phyloP scores from a whole-genome alignment of 2,329 filamentous ascomycete genomes.

The Huntiella savannae region DNA sequence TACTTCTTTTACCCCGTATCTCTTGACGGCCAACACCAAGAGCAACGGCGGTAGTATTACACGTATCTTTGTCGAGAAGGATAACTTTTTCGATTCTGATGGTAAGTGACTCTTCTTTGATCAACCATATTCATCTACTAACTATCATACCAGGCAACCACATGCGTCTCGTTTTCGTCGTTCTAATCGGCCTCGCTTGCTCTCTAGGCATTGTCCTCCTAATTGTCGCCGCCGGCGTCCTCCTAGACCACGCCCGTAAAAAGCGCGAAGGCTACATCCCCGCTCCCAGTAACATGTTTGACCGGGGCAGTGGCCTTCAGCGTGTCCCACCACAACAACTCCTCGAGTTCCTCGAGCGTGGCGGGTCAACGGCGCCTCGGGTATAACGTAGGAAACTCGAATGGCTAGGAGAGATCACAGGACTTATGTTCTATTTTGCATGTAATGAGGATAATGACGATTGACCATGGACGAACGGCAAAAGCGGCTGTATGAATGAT shows the following conservation, averaged over 20 bases:
- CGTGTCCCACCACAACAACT: conserved; percentile 43
- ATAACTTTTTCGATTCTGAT: conserved; percentile 50
- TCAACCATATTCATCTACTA: conserved; percentile 9
- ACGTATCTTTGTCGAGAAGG: conserved; percentile 64
- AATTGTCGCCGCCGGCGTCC: conserved; percentile 54
- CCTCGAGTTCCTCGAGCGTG: conserved; percentile 31
- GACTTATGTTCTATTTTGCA: not conserved
- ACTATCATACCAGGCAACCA: conserved; percentile 25
- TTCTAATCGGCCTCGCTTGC: conserved; percentile 64
- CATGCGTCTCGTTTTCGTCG: conserved; percentile 56
- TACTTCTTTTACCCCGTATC: conserved; percentile 56
- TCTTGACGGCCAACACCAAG: conserved; percentile 51
- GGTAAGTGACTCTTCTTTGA: conserved; percentile 27
- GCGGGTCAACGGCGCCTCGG: conserved; percentile 31
- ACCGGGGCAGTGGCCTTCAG: conserved; percentile 37
- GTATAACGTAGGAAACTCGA: not conserved
- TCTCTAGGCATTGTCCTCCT: conserved; percentile 60
- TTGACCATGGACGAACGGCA: not conserved
- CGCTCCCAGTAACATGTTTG: conserved; percentile 49
- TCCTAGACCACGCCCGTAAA: conserved; percentile 58
- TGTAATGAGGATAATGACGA: not conserved
- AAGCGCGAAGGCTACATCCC: conserved; percentile 62
- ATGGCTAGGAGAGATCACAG: not conserved
- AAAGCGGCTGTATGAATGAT: not conserved
- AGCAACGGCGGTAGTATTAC: conserved; percentile 55